phyloP scores from a whole-genome alignment of 768 basidiomycete genomes.

The Naematelia encephala region DNA sequence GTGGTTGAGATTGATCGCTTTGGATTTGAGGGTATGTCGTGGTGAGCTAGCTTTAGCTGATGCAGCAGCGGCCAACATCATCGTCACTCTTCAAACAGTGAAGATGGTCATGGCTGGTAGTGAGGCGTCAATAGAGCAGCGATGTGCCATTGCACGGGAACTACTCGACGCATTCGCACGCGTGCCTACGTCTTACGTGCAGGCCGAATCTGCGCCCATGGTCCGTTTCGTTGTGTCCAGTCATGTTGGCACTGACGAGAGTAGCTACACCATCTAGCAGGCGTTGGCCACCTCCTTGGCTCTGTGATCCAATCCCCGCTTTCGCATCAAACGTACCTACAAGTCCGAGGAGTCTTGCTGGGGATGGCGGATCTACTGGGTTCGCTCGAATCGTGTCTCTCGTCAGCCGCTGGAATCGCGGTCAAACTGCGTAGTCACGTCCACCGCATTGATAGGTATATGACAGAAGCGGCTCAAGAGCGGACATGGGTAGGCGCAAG shows the following conservation, averaged over 20 bases:
- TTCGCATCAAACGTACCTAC: conserved; percentile 28
- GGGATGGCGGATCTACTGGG: conserved; percentile 36
- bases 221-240: conserved; percentile 15
- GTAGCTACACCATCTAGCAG: conserved; percentile 45
- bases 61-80: conserved; percentile 34
- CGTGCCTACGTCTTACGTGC: conserved; percentile 38
- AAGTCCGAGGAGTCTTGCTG: conserved; percentile 36
- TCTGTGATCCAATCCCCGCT: conserved; percentile 35
- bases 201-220: conserved; percentile 26
- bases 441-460: conserved; percentile 20
- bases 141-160: conserved; percentile 43
- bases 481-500: neutral
- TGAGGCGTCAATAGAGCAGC: conserved; percentile 26
- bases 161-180: conserved; percentile 35
- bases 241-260: neutral
- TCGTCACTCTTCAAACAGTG: conserved; percentile 36
- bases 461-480: conserved; percentile 20
- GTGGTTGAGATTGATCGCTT: conserved; percentile 25
- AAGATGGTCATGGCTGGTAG: conserved; percentile 39
- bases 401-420: conserved; percentile 15
- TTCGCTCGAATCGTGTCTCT: conserved; percentile 24
- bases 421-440: conserved; percentile 18
- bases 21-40: conserved; percentile 36
- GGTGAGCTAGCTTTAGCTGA: neutral
- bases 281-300: conserved; percentile 45